Conservation (phyloP, 495 filamentous ascomycete species). For the Jackrogersella multiformis region DNA sequence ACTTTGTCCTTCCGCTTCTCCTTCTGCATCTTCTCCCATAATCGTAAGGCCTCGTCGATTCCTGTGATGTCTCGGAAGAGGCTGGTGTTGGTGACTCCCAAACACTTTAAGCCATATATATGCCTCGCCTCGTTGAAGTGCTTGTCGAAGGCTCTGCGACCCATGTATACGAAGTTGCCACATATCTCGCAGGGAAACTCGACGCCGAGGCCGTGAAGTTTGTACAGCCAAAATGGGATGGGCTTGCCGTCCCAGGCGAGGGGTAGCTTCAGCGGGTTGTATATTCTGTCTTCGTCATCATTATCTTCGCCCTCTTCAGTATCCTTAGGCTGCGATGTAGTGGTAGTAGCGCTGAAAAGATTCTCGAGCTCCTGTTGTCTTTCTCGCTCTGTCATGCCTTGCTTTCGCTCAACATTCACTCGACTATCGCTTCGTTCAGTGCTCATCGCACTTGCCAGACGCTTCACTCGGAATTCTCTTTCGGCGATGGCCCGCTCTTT, state of each 20-base stretch:
- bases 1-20: constrained; percentile 83
- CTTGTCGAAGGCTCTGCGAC: constrained; percentile 94
- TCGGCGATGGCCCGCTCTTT: constrained; percentile 93
- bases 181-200: constrained; percentile 97
- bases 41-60: constrained; percentile 83
- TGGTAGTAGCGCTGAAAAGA: constrained; percentile 66
- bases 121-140: constrained; percentile 95
- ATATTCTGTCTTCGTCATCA: constrained; percentile 85
- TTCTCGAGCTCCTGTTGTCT: constrained; percentile 90
- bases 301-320: constrained; percentile 64
- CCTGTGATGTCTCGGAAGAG: constrained; percentile 93
- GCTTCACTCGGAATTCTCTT: constrained; percentile 83
- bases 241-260: constrained; percentile 98
- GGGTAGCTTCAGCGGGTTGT: constrained; percentile 95
- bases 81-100: constrained; percentile 91
- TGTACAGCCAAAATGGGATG: constrained; percentile 98
- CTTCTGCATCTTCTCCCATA: constrained; percentile 93
- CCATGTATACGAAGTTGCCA: constrained; percentile 98
- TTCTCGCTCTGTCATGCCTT: constrained; percentile 96
- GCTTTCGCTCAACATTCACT: constrained; percentile 91
- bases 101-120: constrained; percentile 89
- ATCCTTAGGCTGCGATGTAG: constrained; percentile 59
- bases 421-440: constrained; percentile 83
- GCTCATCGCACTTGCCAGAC: constrained; percentile 77
- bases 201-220: constrained; percentile 92